phyloP scores from a whole-genome alignment of 306 rosid genomes.

The Herpetospermum pedunculosum region DNA sequence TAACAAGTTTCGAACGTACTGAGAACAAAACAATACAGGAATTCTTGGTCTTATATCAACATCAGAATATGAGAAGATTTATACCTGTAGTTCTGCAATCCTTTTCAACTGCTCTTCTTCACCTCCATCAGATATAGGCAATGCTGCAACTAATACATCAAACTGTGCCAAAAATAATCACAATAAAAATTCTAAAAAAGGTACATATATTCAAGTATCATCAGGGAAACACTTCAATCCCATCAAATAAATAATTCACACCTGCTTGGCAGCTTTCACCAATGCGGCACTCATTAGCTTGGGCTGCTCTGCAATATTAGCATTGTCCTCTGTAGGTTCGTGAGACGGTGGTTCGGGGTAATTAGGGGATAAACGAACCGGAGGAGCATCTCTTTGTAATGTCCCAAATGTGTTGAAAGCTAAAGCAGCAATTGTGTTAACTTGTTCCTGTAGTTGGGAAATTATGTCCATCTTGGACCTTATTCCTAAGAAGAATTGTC shows the following conservation, averaged over 20 bases:
- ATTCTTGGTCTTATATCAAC: neutral
- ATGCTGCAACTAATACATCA: too few relatives aligned
- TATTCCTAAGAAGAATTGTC: neutral
- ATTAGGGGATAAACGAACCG: slow-evolving; percentile 55
- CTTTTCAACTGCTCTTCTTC: slow-evolving; percentile 70
- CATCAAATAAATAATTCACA: slow-evolving; percentile 4
- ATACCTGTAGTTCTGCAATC: slow-evolving; percentile 79
- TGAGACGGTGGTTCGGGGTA: slow-evolving; percentile 71
- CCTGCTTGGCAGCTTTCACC: slow-evolving; percentile 90
- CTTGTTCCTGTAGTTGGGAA: slow-evolving; percentile 85
- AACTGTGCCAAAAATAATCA: too few relatives aligned
- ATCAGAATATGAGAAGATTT: neutral
- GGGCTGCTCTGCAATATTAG: slow-evolving; percentile 53
- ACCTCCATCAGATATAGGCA: slow-evolving; percentile 63
- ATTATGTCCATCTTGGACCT: slow-evolving; percentile 56
- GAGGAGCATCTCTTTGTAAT: slow-evolving; percentile 87
- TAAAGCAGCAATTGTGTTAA: slow-evolving; percentile 48
- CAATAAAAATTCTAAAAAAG: neutral
- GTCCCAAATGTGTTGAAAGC: slow-evolving; percentile 74
- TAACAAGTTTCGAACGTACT: neutral
- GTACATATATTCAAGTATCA: neutral
- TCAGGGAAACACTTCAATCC: neutral
- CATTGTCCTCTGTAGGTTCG: slow-evolving; percentile 41
- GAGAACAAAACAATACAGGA: neutral
- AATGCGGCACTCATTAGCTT: slow-evolving; percentile 56